Percentiles rank a stretch among this genome's conserved stretches.
Evolutionary conservation across 768 basidiomycete species (phyloP).

Genomic region (Tylopilus intermedius): DNA sequence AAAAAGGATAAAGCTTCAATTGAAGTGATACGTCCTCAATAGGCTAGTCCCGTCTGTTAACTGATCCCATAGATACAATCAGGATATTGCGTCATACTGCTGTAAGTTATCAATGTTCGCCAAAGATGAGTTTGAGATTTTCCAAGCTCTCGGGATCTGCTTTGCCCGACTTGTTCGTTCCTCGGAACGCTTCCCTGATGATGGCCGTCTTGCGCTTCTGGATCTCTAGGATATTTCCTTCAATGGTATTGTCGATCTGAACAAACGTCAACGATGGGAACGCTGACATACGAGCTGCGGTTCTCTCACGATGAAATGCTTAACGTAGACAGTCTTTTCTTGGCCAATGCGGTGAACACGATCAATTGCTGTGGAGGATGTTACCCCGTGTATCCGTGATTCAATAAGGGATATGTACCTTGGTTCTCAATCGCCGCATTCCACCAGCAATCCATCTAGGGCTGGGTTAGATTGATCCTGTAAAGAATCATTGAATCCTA

Average conservation of each 20-base stretch:
- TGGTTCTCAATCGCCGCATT: constrained; percentile 80
- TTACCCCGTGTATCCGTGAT: constrained; percentile 4
- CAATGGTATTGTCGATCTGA: constrained; percentile 70
- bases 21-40: no score
- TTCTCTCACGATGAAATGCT: constrained; percentile 69
- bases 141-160: constrained; percentile 69
- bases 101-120: background rate
- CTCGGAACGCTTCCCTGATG: constrained; percentile 77
- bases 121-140: constrained; percentile 53
- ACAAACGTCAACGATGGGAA: background rate
- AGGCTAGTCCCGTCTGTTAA: no score
- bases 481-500: constrained; percentile 24
- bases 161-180: constrained; percentile 40
- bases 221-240: constrained; percentile 73
- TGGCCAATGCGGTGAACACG: constrained; percentile 84
- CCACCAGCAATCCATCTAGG: constrained; percentile 92
- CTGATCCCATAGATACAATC: background rate
- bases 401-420: constrained; percentile 37
- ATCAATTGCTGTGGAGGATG: constrained; percentile 61
- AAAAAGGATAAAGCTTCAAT: no score
- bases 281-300: background rate
- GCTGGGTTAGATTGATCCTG: constrained; percentile 1
- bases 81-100: background rate
- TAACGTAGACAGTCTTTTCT: constrained; percentile 76
- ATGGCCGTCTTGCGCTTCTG: constrained; percentile 86